phyloP scores from a whole-genome alignment of 495 filamentous ascomycete genomes.

The Tuber magnatum region DNA sequence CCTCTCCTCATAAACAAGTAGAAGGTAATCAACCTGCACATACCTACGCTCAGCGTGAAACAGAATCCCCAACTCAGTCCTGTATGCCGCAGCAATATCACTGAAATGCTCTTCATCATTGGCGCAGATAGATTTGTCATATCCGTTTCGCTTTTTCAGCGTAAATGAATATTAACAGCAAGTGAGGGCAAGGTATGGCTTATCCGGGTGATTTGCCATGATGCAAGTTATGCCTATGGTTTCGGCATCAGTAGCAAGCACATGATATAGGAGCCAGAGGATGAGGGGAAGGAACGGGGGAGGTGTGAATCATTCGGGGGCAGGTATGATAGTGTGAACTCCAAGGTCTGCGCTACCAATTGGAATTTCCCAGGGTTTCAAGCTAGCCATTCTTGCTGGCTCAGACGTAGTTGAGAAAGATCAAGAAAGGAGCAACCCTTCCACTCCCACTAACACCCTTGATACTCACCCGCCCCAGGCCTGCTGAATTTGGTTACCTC shows the following conservation, averaged over 20 bases:
- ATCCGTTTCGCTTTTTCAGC: conserved; percentile 52
- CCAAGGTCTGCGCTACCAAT: conserved; percentile 49
- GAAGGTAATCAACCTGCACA: conserved; percentile 69
- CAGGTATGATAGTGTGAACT: conserved; percentile 67
- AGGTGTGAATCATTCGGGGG: conserved; percentile 64
- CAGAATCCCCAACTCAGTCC: conserved; percentile 57
- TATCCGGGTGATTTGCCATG: conserved; percentile 15
- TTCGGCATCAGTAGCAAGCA: neutral
- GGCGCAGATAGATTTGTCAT: conserved; percentile 57
- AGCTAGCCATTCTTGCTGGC: neutral
- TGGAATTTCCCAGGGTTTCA: neutral
- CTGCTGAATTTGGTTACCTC: conserved; percentile 55
- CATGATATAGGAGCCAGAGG: neutral
- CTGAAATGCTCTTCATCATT: conserved; percentile 65
- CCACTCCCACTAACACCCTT: neutral
- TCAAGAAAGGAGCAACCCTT: conserved; percentile 43
- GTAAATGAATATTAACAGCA: neutral
- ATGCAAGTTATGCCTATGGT: conserved; percentile 14
- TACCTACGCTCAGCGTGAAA: conserved; percentile 64
- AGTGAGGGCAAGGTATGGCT: neutral
- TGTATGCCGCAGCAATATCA: conserved; percentile 68
- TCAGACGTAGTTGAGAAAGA: conserved; percentile 47
- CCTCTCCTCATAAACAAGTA: conserved; percentile 65
- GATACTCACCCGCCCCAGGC: conserved; percentile 28
- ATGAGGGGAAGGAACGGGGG: too few relatives aligned